A percentile compares a stretch with the other conserved stretches of the same genome.
phyloP scores from a whole-genome alignment of 2,329 filamentous ascomycete species.

The Aspergillus chevalieri region DNA sequence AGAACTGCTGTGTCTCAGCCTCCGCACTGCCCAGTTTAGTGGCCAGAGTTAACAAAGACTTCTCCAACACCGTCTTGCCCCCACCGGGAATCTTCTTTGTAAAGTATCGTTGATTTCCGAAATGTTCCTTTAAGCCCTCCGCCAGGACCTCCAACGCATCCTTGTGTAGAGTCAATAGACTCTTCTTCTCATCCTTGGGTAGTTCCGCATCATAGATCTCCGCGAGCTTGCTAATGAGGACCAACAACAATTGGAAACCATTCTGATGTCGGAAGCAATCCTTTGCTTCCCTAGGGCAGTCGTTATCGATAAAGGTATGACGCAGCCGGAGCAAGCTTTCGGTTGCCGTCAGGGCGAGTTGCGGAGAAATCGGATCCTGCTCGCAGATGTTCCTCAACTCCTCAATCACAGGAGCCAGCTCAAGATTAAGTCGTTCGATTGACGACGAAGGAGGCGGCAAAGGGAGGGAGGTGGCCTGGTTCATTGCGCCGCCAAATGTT shows the following conservation, averaged over 20 bases:
- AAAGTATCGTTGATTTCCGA: constrained; percentile 85
- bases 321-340: constrained; percentile 60
- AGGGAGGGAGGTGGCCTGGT: constrained; percentile 22
- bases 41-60: constrained; percentile 60
- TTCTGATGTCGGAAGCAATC: constrained; percentile 76
- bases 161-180: constrained; percentile 62
- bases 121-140: constrained; percentile 68
- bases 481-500: constrained; percentile 28
- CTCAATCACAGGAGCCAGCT: constrained; percentile 34
- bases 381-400: constrained; percentile 29
- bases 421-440: constrained; percentile 30
- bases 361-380: constrained; percentile 22
- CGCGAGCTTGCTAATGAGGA: constrained; percentile 63
- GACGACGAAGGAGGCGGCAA: constrained; percentile 25
- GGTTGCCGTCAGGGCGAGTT: constrained; percentile 40
- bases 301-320: constrained; percentile 55
- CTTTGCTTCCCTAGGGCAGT: constrained; percentile 51
- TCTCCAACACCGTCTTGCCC: constrained; percentile 72
- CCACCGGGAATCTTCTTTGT: constrained; percentile 66
- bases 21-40: constrained; percentile 44
- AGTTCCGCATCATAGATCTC: constrained; percentile 64
- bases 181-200: constrained; percentile 57
- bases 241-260: constrained; percentile 70
- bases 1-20: constrained; percentile 67
- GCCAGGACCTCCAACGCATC: constrained; percentile 57